Conservation (phyloP, 106 monocot species). For the Dendrobium huoshanense region DNA sequence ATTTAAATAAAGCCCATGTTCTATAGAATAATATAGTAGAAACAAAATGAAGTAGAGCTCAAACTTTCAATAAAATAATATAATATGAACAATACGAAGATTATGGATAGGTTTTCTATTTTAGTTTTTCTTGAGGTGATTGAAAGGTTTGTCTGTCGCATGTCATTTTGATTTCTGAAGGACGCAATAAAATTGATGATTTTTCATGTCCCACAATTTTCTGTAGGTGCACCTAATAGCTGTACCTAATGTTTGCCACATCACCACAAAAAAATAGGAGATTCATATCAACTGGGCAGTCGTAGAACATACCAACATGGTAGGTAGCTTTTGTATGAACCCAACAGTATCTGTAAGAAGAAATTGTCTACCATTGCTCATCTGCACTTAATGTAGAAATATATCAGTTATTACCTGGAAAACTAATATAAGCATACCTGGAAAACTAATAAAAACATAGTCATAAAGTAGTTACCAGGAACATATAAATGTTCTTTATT, state of each 20-base stretch:
- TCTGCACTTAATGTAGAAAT: conserved; percentile 26
- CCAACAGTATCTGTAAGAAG: conserved; percentile 97
- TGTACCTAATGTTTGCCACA: background rate
- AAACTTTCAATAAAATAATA: background rate
- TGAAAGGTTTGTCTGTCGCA: background rate
- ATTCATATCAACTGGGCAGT: background rate
- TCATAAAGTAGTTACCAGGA: conserved; percentile 1
- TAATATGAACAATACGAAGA: background rate
- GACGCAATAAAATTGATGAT: background rate
- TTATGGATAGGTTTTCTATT: background rate
- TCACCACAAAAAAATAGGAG: background rate
- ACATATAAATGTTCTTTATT: background rate
- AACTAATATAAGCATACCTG: background rate
- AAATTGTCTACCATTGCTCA: conserved; percentile 86
- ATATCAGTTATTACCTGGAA: background rate
- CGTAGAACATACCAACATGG: conserved; percentile 55
- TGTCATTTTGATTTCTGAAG: background rate
- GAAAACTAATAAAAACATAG: background rate
- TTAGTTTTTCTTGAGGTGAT: background rate
- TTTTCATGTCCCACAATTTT: background rate
- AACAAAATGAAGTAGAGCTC: no score
- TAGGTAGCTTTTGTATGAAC: conserved; percentile 95
- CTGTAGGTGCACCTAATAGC: background rate
- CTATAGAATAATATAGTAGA: no score
- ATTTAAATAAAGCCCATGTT: no score